Percentiles rank a stretch among this genome's conserved stretches.
Evolutionary conservation across 169 alveolate species (phyloP).

Genomic region (Miamiensis avidus): DNA sequence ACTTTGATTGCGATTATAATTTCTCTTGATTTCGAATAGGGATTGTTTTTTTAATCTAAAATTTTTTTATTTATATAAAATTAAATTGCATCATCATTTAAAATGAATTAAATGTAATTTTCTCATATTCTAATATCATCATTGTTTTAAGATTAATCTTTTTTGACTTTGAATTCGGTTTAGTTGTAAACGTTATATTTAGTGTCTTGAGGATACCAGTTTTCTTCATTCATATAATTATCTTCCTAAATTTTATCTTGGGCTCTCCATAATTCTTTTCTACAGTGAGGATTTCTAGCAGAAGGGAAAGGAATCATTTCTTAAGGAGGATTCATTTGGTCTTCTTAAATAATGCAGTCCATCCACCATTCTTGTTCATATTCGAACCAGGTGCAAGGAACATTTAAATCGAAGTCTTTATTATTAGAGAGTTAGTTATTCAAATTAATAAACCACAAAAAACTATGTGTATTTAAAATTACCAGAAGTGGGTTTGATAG

Average conservation of each 20-base stretch:
- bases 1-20: too few relatives aligned
- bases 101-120: not conserved
- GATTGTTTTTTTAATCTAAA: too few relatives aligned
- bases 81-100: not conserved
- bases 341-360: slow-evolving; percentile 50
- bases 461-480: too few relatives aligned
- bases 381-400: slow-evolving; percentile 85
- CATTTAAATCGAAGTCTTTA: slow-evolving; percentile 75
- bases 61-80: too few relatives aligned
- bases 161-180: slow-evolving; percentile 38
- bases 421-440: slow-evolving; percentile 45
- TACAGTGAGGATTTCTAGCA: slow-evolving; percentile 65
- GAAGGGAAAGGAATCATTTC: slow-evolving; percentile 71
- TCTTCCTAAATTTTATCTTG: slow-evolving; percentile 60
- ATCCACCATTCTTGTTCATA: slow-evolving; percentile 69
- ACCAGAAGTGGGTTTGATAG: slow-evolving; percentile 29
- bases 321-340: slow-evolving; percentile 73
- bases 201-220: slow-evolving; percentile 76
- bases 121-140: slow-evolving; percentile 34
- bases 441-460: too few relatives aligned
- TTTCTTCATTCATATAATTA: slow-evolving; percentile 65
- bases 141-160: not conserved
- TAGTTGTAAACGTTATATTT: slow-evolving; percentile 53
- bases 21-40: not conserved
- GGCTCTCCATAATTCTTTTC: slow-evolving; percentile 74